Evolutionary conservation across 2,329 filamentous ascomycete species (phyloP).

Genomic region (Pyricularia pennisetigena): DNA sequence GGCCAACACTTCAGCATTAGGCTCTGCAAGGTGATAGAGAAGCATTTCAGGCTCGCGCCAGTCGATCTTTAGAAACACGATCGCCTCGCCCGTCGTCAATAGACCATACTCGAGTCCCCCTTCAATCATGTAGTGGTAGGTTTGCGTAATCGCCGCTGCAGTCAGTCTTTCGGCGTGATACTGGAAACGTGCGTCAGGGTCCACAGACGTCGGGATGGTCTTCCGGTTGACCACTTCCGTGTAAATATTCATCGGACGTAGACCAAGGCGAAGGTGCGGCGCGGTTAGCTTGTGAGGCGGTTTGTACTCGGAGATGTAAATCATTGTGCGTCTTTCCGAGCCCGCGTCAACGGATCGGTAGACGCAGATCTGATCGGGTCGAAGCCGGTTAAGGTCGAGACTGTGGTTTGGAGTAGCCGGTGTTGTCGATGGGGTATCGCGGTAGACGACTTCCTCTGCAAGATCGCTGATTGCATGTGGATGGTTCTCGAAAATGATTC

Average conservation of each 20-base stretch:
- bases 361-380: conserved; percentile 23
- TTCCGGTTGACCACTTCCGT: conserved; percentile 12
- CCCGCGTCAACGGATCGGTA: conserved; percentile 10
- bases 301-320: conserved; percentile 33
- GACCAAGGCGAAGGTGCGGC: conserved; percentile 27
- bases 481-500: conserved; percentile 23
- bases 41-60: conserved; percentile 15
- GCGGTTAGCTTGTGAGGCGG: conserved; percentile 33
- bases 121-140: conserved; percentile 39
- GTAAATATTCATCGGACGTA: conserved; percentile 18
- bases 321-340: conserved; percentile 11
- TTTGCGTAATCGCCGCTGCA: conserved; percentile 33
- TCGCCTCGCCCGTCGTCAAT: conserved; percentile 30
- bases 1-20: conserved; percentile 13
- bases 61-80: conserved; percentile 27
- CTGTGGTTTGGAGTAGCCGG: conserved; percentile 6
- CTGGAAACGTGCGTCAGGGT: conserved; percentile 20
- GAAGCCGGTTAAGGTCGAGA: conserved; percentile 14
- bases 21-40: conserved; percentile 21
- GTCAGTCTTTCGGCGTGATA: conserved; percentile 26
- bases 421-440: too few relatives aligned
- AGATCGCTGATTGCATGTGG: conserved; percentile 16
- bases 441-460: neutral
- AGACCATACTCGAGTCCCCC: conserved; percentile 31
- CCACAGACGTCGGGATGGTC: conserved; percentile 14